Conservation (phyloP, 495 filamentous ascomycete species). For the Penicillium lividum region DNA sequence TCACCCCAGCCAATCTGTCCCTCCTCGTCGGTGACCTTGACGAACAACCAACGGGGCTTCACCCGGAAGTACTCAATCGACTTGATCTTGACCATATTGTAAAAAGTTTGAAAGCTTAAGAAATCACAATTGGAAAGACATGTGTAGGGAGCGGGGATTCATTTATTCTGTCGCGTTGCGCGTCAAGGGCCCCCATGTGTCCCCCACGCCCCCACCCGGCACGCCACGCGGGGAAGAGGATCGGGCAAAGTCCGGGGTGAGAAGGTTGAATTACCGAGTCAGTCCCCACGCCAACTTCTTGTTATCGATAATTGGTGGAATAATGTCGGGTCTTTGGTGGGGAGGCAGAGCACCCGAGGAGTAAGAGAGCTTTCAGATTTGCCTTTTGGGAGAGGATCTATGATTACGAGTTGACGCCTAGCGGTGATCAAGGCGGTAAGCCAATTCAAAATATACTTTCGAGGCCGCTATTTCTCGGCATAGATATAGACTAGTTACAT, state of each 20-base stretch:
- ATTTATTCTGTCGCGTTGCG: conserved; percentile 9
- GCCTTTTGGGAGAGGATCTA: not conserved
- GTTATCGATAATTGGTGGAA: conserved; percentile 15
- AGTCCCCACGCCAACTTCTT: not conserved
- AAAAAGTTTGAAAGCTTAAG: not conserved
- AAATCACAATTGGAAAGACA: not conserved
- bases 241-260: conserved; percentile 23
- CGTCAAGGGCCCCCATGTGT: not conserved
- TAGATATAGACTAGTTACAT: not conserved
- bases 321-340: not conserved
- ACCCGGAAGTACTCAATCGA: conserved; percentile 78
- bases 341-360: not conserved
- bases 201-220: conserved; percentile 22
- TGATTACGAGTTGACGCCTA: not conserved
- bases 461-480: no score
- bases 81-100: conserved; percentile 66
- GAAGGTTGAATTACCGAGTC: not conserved
- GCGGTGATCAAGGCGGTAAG: no score
- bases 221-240: conserved; percentile 3
- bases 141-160: conserved; percentile 7
- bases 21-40: conserved; percentile 70
- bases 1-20: conserved; percentile 77
- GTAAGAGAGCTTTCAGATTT: not conserved
- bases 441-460: no score
- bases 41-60: conserved; percentile 80